Conservation (phyloP, 1,139 yeast species). For the Protomyces macrosporus region DNA sequence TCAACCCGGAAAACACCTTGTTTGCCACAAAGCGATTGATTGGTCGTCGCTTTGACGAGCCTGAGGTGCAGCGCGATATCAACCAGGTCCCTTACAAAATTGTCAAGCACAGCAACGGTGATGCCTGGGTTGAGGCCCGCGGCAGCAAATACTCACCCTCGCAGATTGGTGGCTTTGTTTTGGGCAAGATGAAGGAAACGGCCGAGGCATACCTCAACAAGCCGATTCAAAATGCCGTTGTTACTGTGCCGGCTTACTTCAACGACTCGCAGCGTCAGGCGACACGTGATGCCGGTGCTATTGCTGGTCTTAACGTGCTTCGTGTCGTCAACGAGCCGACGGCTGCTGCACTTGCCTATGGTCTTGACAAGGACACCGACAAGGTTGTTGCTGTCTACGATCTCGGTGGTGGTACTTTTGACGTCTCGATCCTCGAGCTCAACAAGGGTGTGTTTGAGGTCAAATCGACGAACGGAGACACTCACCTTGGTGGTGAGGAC, state of each 20-base stretch:
- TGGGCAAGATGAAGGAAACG: slow-evolving; percentile 94
- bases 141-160: slow-evolving; percentile 93
- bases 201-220: slow-evolving; percentile 90
- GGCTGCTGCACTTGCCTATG: slow-evolving; percentile 97
- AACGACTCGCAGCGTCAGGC: slow-evolving; percentile 99
- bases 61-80: slow-evolving; percentile 94
- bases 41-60: slow-evolving; percentile 96
- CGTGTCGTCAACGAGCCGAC: slow-evolving; percentile 99
- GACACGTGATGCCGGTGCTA: slow-evolving; percentile 97
- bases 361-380: slow-evolving; percentile 76
- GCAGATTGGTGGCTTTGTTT: slow-evolving; percentile 94
- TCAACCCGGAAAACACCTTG: slow-evolving; percentile 94
- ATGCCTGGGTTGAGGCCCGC: slow-evolving; percentile 97
- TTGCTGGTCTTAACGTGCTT: slow-evolving; percentile 90
- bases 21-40: slow-evolving; percentile 98
- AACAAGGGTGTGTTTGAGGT: slow-evolving; percentile 87
- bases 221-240: slow-evolving; percentile 82
- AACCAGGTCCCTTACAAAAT: slow-evolving; percentile 96
- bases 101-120: slow-evolving; percentile 92
- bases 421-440: slow-evolving; percentile 75
- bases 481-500: slow-evolving; percentile 90
- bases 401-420: slow-evolving; percentile 87
- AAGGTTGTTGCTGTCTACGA: slow-evolving; percentile 79
- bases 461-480: slow-evolving; percentile 83
- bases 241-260: slow-evolving; percentile 96